A percentile compares a stretch with the other conserved stretches of the same genome.
Evolutionary conservation across 495 filamentous ascomycete species (phyloP).

Genomic region (Aspergillus affinis): DNA sequence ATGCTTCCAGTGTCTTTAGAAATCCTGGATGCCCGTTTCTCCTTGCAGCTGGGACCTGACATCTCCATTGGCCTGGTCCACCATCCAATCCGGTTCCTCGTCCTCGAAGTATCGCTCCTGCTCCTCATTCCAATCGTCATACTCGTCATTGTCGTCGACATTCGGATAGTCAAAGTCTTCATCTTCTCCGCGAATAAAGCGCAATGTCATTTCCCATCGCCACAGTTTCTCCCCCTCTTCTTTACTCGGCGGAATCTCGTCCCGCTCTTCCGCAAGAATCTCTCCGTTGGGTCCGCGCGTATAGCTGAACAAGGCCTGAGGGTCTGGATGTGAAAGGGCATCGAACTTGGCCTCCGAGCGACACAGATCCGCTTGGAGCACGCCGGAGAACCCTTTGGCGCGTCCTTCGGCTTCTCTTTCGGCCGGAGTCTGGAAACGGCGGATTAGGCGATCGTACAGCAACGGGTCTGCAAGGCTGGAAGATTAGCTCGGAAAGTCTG

Average conservation of each 20-base stretch:
- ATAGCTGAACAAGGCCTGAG: constrained; percentile 49
- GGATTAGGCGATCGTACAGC: constrained; percentile 76
- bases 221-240: constrained; percentile 67
- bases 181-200: constrained; percentile 72
- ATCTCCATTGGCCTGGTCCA: constrained; percentile 44
- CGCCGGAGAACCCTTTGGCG: constrained; percentile 69
- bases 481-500: constrained; percentile 29
- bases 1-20: constrained; percentile 39
- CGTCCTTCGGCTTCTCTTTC: constrained; percentile 73
- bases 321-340: constrained; percentile 56
- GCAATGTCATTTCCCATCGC: constrained; percentile 63
- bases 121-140: constrained; percentile 61
- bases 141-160: constrained; percentile 70
- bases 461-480: constrained; percentile 60
- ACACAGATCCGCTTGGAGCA: constrained; percentile 67
- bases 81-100: constrained; percentile 66
- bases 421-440: constrained; percentile 69
- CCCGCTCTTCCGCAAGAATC: constrained; percentile 56
- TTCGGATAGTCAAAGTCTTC: constrained; percentile 70
- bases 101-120: constrained; percentile 74
- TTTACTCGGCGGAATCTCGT: constrained; percentile 56
- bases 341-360: constrained; percentile 73
- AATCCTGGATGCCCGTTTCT: constrained; percentile 83
- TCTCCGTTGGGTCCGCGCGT: constrained; percentile 50
- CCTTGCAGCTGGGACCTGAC: constrained; percentile 47